Evolutionary conservation across 2,329 filamentous ascomycete species (phyloP).

Genomic region (Tolypocladium sp.): DNA sequence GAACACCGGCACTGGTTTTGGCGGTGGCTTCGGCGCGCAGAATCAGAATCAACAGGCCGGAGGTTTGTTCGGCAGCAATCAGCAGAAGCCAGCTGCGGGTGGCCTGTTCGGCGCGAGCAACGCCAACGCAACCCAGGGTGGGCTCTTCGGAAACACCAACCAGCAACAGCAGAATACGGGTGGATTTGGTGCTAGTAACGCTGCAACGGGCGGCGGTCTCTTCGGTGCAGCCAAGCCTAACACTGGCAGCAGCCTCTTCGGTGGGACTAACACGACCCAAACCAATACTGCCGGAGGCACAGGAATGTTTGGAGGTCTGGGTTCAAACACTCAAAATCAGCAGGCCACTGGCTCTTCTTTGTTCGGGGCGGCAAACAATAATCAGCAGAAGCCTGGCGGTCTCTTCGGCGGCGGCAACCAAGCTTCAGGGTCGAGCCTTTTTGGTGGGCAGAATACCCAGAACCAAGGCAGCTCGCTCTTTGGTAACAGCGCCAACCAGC

Average conservation of each 20-base stretch:
- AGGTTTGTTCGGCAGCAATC: constrained; percentile 36
- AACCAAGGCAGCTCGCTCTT: constrained; percentile 35
- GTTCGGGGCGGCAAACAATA: constrained; percentile 34
- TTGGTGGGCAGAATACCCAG: constrained; percentile 40
- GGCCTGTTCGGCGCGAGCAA: constrained; percentile 23
- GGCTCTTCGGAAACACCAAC: constrained; percentile 34
- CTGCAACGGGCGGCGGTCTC: constrained; percentile 22
- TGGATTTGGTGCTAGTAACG: constrained; percentile 24
- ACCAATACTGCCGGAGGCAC: constrained; percentile 26
- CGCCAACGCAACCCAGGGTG: constrained; percentile 22
- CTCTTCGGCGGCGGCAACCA: constrained; percentile 44
- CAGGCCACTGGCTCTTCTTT: constrained; percentile 33
- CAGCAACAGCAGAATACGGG: constrained; percentile 28
- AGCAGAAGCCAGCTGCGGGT: constrained; percentile 27
- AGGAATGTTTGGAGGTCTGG: constrained; percentile 35
- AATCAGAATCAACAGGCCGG: constrained; percentile 21
- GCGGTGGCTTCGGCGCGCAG: constrained; percentile 26
- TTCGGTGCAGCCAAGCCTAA: constrained; percentile 28
- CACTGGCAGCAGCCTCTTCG: constrained; percentile 30
- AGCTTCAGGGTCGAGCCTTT: constrained; percentile 39
- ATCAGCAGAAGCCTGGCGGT: constrained; percentile 31
- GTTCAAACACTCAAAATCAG: constrained; percentile 24
- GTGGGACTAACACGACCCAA: constrained; percentile 22
- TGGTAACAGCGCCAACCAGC: constrained; percentile 34
- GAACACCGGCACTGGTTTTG: constrained; percentile 14